phyloP scores from a whole-genome alignment of 768 basidiomycete species.

The Auriscalpium microsporum region DNA sequence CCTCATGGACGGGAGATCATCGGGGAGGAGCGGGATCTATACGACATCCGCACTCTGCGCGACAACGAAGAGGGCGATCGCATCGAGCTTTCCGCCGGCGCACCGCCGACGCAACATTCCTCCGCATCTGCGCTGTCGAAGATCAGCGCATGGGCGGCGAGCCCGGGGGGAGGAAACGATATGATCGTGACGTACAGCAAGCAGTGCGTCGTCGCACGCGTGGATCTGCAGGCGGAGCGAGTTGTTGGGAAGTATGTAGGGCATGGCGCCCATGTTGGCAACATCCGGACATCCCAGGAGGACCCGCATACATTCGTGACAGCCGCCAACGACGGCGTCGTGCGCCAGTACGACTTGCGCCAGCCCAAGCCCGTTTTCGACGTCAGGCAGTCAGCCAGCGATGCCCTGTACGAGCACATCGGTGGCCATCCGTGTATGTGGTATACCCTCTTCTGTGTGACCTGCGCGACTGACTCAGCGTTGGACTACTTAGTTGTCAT shows the following conservation, averaged over 20 bases:
- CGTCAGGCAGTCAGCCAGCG: conserved; percentile 18
- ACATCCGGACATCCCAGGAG: conserved; percentile 26
- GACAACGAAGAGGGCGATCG: conserved; percentile 17
- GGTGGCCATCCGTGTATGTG: neutral
- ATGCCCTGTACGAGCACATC: conserved; percentile 25
- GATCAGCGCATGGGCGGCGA: neutral
- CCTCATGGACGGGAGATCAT: conserved; percentile 16
- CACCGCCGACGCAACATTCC: conserved; percentile 9
- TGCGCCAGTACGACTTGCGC: conserved; percentile 32
- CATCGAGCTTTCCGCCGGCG: conserved; percentile 25
- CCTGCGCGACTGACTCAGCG: neutral
- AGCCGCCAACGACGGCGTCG: conserved; percentile 29
- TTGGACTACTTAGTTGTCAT: conserved; percentile 18
- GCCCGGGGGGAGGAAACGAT: neutral
- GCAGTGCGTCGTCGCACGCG: conserved; percentile 8
- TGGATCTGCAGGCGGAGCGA: conserved; percentile 25
- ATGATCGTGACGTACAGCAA: neutral
- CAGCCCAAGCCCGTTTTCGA: conserved; percentile 28
- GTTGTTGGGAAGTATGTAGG: conserved; percentile 27
- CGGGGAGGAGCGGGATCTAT: conserved; percentile 1
- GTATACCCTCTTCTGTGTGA: neutral
- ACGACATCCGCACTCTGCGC: conserved; percentile 10
- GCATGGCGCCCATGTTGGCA: conserved; percentile 25
- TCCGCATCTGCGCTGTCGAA: neutral
- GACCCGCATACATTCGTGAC: conserved; percentile 31